Evolutionary conservation across 2,329 filamentous ascomycete species (phyloP), one percentile per base, ranked within the genome.

Genomic region (Grosmannia penicillata): DNA sequence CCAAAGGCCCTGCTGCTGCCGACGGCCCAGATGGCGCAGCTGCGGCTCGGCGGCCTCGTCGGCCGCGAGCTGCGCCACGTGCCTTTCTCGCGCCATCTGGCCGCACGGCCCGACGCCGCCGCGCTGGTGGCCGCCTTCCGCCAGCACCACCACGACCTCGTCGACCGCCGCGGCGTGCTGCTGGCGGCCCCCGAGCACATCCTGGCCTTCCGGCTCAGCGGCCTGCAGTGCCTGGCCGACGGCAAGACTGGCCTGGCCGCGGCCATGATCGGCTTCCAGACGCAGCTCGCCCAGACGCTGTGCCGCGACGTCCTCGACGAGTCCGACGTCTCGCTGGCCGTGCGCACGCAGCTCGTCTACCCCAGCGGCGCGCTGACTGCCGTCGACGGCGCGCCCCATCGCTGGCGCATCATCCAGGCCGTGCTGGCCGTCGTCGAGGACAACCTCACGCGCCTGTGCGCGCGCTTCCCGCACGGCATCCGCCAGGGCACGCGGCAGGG

Each of bases 241-340:
- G 52, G 53, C 10, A 38, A 60, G 0, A 37, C 51, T 0, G 55
- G 66, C 25, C 66, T 68, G 0, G 49, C 46, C 0, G 8, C 10
- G 3, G 48, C 46, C 1, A 71, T 81, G 63, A 55, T 77, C 3
- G 50, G 53, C 0, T 59, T 62, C 0, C 70, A 78, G 22, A 41
- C 51, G 0, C 72, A 66, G 58, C 49, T 81, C 6, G 56, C 67
- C 3, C 10, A 15, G 6, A 41, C 43, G 0, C 48, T 57, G 2
- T 68, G 63, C 3, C 63, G 76, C 0, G 77, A 83, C 47, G 59
- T 82, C 0, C 53, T 82, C 0, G 78, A 82, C 43, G 78, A 82
- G 47, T 77, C 65, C 3, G 72, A 76, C 43, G 60, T 66, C 28
- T 74, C 66, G 0, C 51, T 77, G 0, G 63, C 64, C 0, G 60